These are phyloP conservation scores for Amanita rimosa DNA, from an alignment of 768 basidiomycete species.

Conservation along the genomic window DNA sequence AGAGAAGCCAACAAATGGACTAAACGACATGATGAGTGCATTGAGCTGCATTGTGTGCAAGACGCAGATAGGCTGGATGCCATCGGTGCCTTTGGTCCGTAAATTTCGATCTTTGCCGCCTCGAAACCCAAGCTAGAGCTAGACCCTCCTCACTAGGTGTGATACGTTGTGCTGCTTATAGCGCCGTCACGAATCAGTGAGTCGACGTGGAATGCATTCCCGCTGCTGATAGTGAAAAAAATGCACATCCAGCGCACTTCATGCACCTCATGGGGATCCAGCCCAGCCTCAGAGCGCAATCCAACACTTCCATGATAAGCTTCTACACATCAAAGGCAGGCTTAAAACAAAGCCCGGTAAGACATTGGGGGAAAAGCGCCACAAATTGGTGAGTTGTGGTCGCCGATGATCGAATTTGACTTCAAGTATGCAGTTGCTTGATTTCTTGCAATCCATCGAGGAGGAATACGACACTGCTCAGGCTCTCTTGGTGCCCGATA, in stretches of 20 bases:
- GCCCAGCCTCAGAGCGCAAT: constrained; percentile 42
- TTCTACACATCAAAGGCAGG: constrained; percentile 58
- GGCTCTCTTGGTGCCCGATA: neutral
- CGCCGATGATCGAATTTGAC: neutral
- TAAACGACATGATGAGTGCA: constrained; percentile 58
- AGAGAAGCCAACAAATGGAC: constrained; percentile 42
- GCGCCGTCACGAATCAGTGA: constrained; percentile 39
- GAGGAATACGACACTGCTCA: constrained; percentile 30
- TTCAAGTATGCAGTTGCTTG: constrained; percentile 38
- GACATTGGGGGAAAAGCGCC: constrained; percentile 56
- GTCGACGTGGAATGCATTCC: neutral
- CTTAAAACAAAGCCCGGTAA: constrained; percentile 74
- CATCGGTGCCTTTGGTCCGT: constrained; percentile 69
- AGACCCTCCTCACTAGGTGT: constrained; percentile 27
- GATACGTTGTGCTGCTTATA: constrained; percentile 62
- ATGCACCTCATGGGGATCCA: constrained; percentile 37
- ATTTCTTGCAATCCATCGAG: constrained; percentile 48
- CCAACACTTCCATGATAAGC: constrained; percentile 80
- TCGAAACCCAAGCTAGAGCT: neutral
- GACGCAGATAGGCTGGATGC: constrained; percentile 75
- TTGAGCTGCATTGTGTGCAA: constrained; percentile 74
- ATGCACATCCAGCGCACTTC: constrained; percentile 23
- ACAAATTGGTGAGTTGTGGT: constrained; percentile 42
- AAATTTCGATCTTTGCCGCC: constrained; percentile 8
- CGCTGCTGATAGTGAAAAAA: neutral